Conservation (phyloP, 1,139 yeast species). For the Yarrowia galli region DNA sequence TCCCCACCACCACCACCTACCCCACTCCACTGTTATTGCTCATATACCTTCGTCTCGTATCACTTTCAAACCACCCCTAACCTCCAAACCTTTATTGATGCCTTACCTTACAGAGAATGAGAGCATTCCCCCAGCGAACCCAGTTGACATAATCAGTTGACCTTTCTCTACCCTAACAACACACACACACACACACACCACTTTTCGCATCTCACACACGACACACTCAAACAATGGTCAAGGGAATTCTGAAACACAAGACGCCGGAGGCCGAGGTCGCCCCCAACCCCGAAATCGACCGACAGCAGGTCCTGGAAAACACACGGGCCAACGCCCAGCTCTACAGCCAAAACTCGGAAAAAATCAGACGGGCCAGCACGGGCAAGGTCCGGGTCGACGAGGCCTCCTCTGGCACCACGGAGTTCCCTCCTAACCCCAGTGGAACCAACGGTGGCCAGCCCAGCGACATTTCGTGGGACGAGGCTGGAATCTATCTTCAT, state of each 20-base stretch:
- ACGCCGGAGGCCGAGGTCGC: conserved; percentile 12
- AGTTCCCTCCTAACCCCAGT: not conserved
- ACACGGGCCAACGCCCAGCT: conserved; percentile 56
- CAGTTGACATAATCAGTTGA: conserved; percentile 14
- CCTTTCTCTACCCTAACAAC: not conserved
- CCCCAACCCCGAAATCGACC: conserved; percentile 48
- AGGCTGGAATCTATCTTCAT: conserved; percentile 66
- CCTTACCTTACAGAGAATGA: not conserved
- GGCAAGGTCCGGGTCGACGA: conserved; percentile 41
- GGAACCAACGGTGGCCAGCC: conserved; percentile 21
- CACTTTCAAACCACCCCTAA: conserved; percentile 15
- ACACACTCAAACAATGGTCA: conserved; percentile 9
- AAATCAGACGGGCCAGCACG: conserved; percentile 41
- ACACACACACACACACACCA: not conserved
- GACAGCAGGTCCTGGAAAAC: conserved; percentile 57
- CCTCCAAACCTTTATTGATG: conserved; percentile 28
- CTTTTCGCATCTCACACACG: not conserved
- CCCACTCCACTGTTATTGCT: not conserved
- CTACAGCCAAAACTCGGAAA: conserved; percentile 48
- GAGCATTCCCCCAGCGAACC: conserved; percentile 9
- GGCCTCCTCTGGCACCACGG: conserved; percentile 24
- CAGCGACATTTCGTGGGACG: conserved; percentile 62
- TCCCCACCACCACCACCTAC: not conserved
- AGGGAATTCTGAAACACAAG: conserved; percentile 32
- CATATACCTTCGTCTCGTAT: not conserved